Evolutionary conservation across 176 grass and related monocot genomes (phyloP), one percentile per base, ranked within the genome.

Genomic region (Musa troglodytarum): DNA sequence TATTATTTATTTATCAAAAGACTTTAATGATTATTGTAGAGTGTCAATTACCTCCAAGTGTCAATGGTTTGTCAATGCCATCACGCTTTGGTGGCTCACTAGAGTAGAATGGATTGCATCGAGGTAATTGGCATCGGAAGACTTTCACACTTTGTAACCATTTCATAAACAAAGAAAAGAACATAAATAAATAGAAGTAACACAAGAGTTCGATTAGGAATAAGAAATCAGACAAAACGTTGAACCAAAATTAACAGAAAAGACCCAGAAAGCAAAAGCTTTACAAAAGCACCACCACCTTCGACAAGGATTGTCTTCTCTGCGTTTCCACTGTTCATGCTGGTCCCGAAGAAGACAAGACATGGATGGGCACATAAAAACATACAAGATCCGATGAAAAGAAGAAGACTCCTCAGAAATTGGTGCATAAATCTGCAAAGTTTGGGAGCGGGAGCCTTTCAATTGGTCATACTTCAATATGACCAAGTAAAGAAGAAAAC

Each of bases 301-400:
- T 87, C 91, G 85, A 72, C 74, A 58, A 84, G 81, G 82, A 82
- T 77, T 87, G 71, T 78, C 81, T 28, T 86, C 82, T 49, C 80
- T 82, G 79, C 81, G 69, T 12, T 81, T 94, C 91, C 90, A 99
- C 76, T 99, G 90, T 56, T 99, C 88, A 62, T 88, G 88, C 75
- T 99, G 95, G 77, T 99, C 95, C 61, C 76, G 85, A 61, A 75
- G 80, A 76, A 99, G 90, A 76, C 95, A 99, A 13, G 81, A 52
- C 91, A 94, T 92, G 1, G 88, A 94, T 23, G 86, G 86, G 76
- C 95, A 99, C 84, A 94, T 94, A 84, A 92, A 94, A 72, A 94
- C 50, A 57, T 91, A 89, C 23, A 99, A 52, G 2, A 84, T 89
- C 56, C 88, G 84, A 82, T 99, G 91, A 72, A 99, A 99, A 23